These are phyloP conservation scores for Cryptosporidium andersoni DNA, from an alignment of 169 alveolate genomes.

Conservation along the genomic window DNA sequence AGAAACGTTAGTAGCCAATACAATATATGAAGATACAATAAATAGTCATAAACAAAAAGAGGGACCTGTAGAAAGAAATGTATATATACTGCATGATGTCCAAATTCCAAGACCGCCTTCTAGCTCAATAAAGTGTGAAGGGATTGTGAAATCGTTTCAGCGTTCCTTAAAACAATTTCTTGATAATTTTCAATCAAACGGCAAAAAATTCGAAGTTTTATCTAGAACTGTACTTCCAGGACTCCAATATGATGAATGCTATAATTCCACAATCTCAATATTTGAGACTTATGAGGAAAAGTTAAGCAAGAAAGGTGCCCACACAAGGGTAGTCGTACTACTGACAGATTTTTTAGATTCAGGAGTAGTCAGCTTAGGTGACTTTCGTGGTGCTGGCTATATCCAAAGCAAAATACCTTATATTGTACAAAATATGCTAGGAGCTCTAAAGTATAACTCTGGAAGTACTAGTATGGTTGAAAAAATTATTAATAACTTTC, in stretches of 20 bases:
- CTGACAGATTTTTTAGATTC: constrained; percentile 57
- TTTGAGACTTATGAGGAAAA: constrained; percentile 35
- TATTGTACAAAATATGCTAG: constrained; percentile 11
- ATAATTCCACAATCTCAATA: constrained; percentile 47
- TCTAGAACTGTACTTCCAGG: constrained; percentile 67
- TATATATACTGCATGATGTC: constrained; percentile 44
- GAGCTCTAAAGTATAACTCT: neutral
- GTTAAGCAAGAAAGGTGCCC: constrained; percentile 26
- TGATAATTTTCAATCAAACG: neutral
- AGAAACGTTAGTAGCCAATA: constrained; percentile 28
- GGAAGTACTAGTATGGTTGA: constrained; percentile 2
- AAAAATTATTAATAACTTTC: constrained; percentile 46
- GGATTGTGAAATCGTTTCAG: constrained; percentile 11
- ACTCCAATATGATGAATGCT: constrained; percentile 66
- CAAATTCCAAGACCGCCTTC: constrained; percentile 64
- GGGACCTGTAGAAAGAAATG: neutral
- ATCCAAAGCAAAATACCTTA: constrained; percentile 43
- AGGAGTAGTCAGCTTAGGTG: constrained; percentile 28
- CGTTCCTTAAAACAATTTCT: constrained; percentile 13
- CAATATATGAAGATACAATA: constrained; percentile 30
- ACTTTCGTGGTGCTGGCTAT: constrained; percentile 37
- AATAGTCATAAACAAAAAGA: constrained; percentile 21
- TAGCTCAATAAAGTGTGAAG: constrained; percentile 33
- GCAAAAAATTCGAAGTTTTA: constrained; percentile 22
- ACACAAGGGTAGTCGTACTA: constrained; percentile 25